Base-by-base conservation (phyloP, 768 basidiomycete species). In the Clavaria fumosa region DNA sequence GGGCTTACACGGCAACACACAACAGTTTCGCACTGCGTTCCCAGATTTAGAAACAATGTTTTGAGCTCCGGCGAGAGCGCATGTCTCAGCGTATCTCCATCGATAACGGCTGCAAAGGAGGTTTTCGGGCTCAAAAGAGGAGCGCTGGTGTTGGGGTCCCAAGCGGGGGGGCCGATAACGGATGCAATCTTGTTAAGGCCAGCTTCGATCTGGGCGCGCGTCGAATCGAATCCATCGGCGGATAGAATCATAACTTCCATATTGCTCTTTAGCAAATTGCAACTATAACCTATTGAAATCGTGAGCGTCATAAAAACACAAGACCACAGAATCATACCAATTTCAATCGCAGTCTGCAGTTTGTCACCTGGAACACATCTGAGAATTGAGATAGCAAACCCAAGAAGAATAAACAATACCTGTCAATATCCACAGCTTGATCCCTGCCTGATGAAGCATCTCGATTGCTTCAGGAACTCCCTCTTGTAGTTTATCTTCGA, bases 161-260 rank as follows among this genome's bases (percentile, higher is more conserved):
- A 62, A 1, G 72, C 66, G 0, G 82, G 82, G 4, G 84, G 81
- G 1, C 88, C 88, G 3, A 78, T 62, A 6, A 85, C 61, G 0
- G 85, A 89, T 0, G 88, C 82, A 43, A 96, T 88, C 66, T 93
- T 95, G 64, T 95, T 91, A 41, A 95, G 55, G 2, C 83, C 90
- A 0, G 78, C 86, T 55, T 96, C 90, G 40, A 97, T 81, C 56
- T 95, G 85, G 2, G 75, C 57, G 9, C 83, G 77, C 1, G 91
- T 70, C 14, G 75, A 71, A 38, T 82, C 80, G 14, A 67, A 59
- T 0, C 72, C 69, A 38, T 85, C 82, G 2, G 91, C 83, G 0
- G 91, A 91, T 17, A 96, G 62, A 51, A 96, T 96, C 89, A 97
- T 95, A 41, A 97, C 61, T 41, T 96, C 91, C 90, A 93, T 96